Base-by-base conservation (phyloP, 2,329 filamentous ascomycete species). In the Diplodia mutila region DNA sequence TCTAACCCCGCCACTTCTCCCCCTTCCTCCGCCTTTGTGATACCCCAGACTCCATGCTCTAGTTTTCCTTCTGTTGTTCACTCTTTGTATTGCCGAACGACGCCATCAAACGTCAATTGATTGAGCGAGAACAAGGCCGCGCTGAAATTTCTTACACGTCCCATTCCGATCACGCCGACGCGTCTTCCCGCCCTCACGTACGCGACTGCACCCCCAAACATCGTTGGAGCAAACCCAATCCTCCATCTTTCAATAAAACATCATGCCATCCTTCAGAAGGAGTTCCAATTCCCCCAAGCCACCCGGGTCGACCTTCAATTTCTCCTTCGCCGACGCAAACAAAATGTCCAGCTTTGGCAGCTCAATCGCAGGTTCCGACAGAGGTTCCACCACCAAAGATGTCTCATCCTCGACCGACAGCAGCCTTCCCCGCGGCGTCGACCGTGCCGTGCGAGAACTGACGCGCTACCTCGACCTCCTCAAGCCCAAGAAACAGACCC, bases 361-460 rank as follows among this genome's bases (percentile, higher is more conserved):
- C 46, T 63, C 59, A 9, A 4, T 48, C 29, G 46, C 46, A 7
- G 46, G 46, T 14, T 63, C 59, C 1, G 59, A 63, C n/a, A 46
- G 59, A 18, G 59, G 23, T 4, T 39, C 59, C n/a, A 14, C 46
- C n/a, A 9, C 46, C 6, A 27, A 51, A 3, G 39, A 52, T 4
- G 37, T 7, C 23, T 14, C 57, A 12, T 8, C 57, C 1, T 23
- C 39, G 37, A 21, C 18, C 5, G 34, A 32, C 21, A 6, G 14
- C 6, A 16, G n/a, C 21, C 25, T 8, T 21, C n/a, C 11, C 4
- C 39, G 11, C 59, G 42, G n/a, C 59, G n/a, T 48, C n/a, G 59
- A 63, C 39, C 59, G 59, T 16, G 46, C 32, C 27, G 59, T 63
- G 11, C 59, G 59, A 12, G 65, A 67, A 29, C 55, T 67, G 4